phyloP scores from a whole-genome alignment of 768 basidiomycete genomes.

The Calvatia gigantea region DNA sequence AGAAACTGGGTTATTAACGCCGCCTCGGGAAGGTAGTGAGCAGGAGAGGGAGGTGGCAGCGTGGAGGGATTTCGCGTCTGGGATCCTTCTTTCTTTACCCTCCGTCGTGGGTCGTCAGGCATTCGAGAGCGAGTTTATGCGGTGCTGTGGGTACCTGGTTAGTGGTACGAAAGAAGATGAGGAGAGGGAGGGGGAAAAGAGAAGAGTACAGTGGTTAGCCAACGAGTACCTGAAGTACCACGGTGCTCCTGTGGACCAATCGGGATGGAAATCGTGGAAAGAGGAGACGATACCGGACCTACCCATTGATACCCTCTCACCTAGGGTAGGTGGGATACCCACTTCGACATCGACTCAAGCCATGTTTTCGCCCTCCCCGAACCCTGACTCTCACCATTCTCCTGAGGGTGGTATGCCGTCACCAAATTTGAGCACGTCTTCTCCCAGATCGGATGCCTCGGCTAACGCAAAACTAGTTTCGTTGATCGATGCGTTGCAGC shows the following conservation, averaged over 20 bases:
- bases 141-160: constrained; percentile 64
- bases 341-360: constrained; percentile 51
- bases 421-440: constrained; percentile 47
- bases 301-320: constrained; percentile 22
- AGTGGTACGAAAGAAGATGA: constrained; percentile 45
- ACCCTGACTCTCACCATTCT: constrained; percentile 21
- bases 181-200: constrained; percentile 32
- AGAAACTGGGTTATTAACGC: neutral
- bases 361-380: constrained; percentile 47
- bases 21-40: constrained; percentile 2
- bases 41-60: constrained; percentile 22
- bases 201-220: constrained; percentile 61
- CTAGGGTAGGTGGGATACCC: constrained; percentile 27
- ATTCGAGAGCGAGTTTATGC: constrained; percentile 69
- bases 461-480: constrained; percentile 32
- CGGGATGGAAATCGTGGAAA: constrained; percentile 58
- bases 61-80: constrained; percentile 65
- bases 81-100: constrained; percentile 61
- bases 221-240: constrained; percentile 62
- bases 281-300: constrained; percentile 47
- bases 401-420: constrained; percentile 24
- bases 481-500: constrained; percentile 40
- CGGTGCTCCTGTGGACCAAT: constrained; percentile 45
- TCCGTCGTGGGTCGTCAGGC: constrained; percentile 45
- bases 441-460: constrained; percentile 45